These are phyloP conservation scores for Incumbomyces delicatus DNA, from an alignment of 2,329 filamentous ascomycete genomes.

Conservation along the genomic window DNA sequence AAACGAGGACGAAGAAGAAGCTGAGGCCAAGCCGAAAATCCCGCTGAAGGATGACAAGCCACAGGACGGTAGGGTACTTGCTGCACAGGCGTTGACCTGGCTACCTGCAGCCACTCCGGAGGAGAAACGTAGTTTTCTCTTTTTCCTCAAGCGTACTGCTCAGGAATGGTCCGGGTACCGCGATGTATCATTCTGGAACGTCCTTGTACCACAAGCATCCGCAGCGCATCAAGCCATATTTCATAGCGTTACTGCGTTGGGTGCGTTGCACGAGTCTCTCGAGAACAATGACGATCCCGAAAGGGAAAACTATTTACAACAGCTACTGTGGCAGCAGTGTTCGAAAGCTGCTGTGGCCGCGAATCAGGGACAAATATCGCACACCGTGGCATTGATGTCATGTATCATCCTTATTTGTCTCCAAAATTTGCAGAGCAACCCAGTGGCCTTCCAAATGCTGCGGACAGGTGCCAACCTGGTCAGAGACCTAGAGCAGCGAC, in stretches of 20 bases:
- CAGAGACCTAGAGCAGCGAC: conserved; percentile 13
- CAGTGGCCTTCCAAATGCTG: conserved; percentile 17
- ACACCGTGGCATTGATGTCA: conserved; percentile 17
- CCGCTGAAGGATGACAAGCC: background rate
- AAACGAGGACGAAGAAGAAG: background rate
- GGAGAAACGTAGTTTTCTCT: conserved; percentile 16
- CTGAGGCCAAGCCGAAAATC: background rate
- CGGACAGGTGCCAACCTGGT: conserved; percentile 15
- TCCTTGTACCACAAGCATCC: conserved; percentile 23
- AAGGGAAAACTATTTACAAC: conserved; percentile 12
- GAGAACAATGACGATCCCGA: conserved; percentile 14
- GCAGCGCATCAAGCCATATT: conserved; percentile 24
- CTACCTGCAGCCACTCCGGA: conserved; percentile 12
- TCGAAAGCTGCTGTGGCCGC: conserved; percentile 16
- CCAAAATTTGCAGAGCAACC: conserved; percentile 19
- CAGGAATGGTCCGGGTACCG: conserved; percentile 19
- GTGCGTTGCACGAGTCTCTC: conserved; percentile 23
- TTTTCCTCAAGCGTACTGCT: conserved; percentile 17
- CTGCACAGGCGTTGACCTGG: conserved; percentile 1
- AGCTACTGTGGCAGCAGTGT: conserved; percentile 15
- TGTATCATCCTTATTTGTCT: conserved; percentile 23
- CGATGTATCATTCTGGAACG: conserved; percentile 23
- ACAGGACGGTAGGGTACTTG: conserved; percentile 1
- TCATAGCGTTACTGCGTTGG: conserved; percentile 24
- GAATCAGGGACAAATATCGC: conserved; percentile 14